Evolutionary conservation across 768 basidiomycete species (phyloP), one percentile per base, ranked within the genome.

Genomic region (Coprinellus micaceus): DNA sequence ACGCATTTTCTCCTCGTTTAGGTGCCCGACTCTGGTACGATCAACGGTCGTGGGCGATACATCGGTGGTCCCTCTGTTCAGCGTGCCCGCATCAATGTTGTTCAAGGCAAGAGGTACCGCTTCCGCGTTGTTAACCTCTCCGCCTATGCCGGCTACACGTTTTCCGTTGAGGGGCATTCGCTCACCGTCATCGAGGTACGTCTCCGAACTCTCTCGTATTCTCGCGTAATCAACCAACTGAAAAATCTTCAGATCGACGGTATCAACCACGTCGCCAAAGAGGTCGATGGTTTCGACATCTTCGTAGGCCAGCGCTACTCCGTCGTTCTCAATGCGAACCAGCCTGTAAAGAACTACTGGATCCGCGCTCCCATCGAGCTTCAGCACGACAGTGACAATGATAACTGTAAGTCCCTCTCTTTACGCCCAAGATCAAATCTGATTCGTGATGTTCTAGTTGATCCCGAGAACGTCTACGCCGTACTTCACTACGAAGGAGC

Each of bases 61-160:
- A 54, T 66, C 4, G 67, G 69, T 2, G 81, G 81, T 4, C 77
- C 80, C 19, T 46, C 44, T 10, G 66, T 69, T 2, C 66, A 73
- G 0, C 71, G 77, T 41, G 54, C 77, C 0, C 70, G 79, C 5
- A 63, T 79, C 56, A 72, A 74, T 53, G 79, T 84, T 44, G 55
- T 63, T 2, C 53, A 56, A 0, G 77, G 76, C 12, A 71, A 72
- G 51, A 71, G 80, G 36, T 84, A 84, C 63, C 77, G 83, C 40
- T 76, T 84, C 69, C 80, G 82, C 11, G 53, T 85, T 13, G 66
- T 85, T 61, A 76, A 75, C 51, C 72, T 72, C 24, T 79, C 80
- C 19, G 82, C 81, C 55, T 70, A 76, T 36, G 71, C 73, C 11
- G 69, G 67, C 30, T 77, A 74, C 67, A 65, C 60, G 3, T 69